Percentiles rank a stretch among this genome's conserved stretches.
These are phyloP conservation scores for Nicotiana rustica DNA, from an alignment of 305 asterid species.

Conservation along the genomic window DNA sequence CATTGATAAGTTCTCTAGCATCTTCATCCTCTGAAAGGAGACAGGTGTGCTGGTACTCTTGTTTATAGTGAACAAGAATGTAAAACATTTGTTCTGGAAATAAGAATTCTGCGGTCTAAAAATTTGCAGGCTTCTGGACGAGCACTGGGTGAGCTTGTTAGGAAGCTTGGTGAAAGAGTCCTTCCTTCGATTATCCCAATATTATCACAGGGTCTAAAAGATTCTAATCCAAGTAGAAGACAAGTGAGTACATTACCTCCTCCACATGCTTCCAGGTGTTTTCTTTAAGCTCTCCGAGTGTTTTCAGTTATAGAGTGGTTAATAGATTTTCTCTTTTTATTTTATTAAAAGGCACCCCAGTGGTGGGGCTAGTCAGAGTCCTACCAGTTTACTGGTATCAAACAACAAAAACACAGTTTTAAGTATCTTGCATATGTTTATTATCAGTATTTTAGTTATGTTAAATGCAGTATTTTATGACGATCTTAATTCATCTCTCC, in stretches of 20 bases:
- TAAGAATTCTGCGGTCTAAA: conserved; percentile 36
- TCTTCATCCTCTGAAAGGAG: conserved; percentile 97
- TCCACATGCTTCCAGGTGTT: conserved; percentile 7
- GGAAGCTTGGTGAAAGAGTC: conserved; percentile 99
- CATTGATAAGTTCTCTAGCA: conserved; percentile 91
- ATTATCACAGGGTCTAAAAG: conserved; percentile 83
- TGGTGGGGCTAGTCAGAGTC: background rate
- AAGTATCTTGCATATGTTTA: background rate
- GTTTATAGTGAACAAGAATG: conserved; percentile 15
- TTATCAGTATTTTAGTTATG: background rate
- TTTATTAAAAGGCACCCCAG: background rate
- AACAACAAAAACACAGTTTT: background rate
- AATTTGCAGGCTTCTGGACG: conserved; percentile 90
- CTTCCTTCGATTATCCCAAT: conserved; percentile 96
- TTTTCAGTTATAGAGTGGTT: background rate
- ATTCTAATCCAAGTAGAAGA: conserved; percentile 88
- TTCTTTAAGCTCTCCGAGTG: background rate
- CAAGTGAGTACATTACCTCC: conserved; percentile 63
- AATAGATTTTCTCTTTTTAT: background rate
- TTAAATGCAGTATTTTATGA: background rate
- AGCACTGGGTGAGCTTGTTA: conserved; percentile 97
- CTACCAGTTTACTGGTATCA: background rate
- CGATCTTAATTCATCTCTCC: conserved; percentile 5
- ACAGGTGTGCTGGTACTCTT: conserved; percentile 63
- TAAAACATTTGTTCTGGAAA: conserved; percentile 35